Evolutionary conservation across 2,329 filamentous ascomycete genomes (phyloP), one percentile per base, ranked within the genome.

Genomic region (Chaetomium sp.): DNA sequence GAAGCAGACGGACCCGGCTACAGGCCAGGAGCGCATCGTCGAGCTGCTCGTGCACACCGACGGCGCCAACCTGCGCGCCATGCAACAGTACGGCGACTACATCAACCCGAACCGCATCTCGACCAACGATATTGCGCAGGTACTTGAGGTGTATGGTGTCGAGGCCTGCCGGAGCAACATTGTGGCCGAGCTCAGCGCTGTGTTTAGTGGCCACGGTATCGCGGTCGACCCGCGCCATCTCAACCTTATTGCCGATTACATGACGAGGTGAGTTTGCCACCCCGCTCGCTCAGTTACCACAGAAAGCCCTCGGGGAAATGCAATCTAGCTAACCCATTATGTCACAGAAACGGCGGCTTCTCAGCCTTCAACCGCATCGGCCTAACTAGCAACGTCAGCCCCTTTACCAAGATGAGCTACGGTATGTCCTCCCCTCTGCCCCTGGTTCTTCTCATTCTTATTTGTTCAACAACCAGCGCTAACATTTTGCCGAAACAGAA

Each of bases 361-460:
- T 88, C 85, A 48, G 86, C 94, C 0, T 99, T 99, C 75, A 96
- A 89, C 73, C 87, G 94, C 49, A 95, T 89, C 68, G 94, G 92
- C 1, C 77, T 99, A 58, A 85, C 84, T 68, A 85, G 88, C 61
- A 91, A 89, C 66, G 86, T 92, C 34, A 91, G 86, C 62, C 91
- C 94, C 0, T 92, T 99, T 65, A 92, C 94, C 73, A 97, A 97
- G 80, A 97, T 97, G 92, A 95, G 89, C 71, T 99, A 97, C 74
- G 94, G 99, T 64, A 59, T 43, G 63, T 55, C n/a, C 35, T 41
- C 6, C 12, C 12, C 9, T 11, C 27, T 4, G 5, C 8, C 8
- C 14, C 12, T 44, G 6, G 27, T 12, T 1, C 9, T 1, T 40
- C n/a, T n/a, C 14, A 11, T 5, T 32, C 1, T 2, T 32, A 14